A percentile compares a stretch with the other conserved stretches of the same genome.
phyloP scores from a whole-genome alignment of 352 stramenopile genomes.

The Phytophthora hibernalis region DNA sequence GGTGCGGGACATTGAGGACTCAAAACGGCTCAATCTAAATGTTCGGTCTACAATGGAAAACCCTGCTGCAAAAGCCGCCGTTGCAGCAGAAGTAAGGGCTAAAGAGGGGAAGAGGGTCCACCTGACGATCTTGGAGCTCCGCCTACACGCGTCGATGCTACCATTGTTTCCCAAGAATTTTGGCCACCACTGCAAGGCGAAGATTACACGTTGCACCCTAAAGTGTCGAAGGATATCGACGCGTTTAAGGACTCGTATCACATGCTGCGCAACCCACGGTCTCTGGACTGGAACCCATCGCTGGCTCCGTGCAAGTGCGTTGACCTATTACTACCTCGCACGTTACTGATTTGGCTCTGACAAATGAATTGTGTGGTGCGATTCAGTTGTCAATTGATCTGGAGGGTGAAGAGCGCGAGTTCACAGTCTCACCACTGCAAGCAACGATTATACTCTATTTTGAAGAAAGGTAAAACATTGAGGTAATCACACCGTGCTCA shows the following conservation, averaged over 20 bases:
- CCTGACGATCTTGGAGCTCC: background rate
- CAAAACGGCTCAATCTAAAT: conserved; percentile 94
- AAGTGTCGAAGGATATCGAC: conserved; percentile 81
- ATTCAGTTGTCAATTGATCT: conserved; percentile 89
- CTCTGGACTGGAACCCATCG: conserved; percentile 93
- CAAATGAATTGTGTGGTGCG: conserved; percentile 3
- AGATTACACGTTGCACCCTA: conserved; percentile 91
- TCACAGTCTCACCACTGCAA: conserved; percentile 92
- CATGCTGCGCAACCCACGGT: conserved; percentile 94
- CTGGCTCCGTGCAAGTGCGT: conserved; percentile 93
- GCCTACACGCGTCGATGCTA: conserved; percentile 79
- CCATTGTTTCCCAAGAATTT: conserved; percentile 97
- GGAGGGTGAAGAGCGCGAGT: conserved; percentile 81
- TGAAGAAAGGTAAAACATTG: conserved; percentile 76
- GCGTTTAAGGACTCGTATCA: conserved; percentile 92
- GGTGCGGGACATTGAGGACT: conserved; percentile 97
- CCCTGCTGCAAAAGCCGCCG: background rate
- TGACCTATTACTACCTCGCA: background rate
- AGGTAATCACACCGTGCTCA: background rate
- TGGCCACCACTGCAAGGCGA: conserved; percentile 96
- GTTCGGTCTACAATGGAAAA: conserved; percentile 65
- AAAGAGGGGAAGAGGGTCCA: background rate
- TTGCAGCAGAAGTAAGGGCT: conserved; percentile 11
- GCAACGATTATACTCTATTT: conserved; percentile 96
- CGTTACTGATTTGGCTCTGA: conserved; percentile 3